Percentiles rank a stretch among this genome's conserved stretches.
Conservation (phyloP, 495 filamentous ascomycete species). For the Tuber calosporum region DNA sequence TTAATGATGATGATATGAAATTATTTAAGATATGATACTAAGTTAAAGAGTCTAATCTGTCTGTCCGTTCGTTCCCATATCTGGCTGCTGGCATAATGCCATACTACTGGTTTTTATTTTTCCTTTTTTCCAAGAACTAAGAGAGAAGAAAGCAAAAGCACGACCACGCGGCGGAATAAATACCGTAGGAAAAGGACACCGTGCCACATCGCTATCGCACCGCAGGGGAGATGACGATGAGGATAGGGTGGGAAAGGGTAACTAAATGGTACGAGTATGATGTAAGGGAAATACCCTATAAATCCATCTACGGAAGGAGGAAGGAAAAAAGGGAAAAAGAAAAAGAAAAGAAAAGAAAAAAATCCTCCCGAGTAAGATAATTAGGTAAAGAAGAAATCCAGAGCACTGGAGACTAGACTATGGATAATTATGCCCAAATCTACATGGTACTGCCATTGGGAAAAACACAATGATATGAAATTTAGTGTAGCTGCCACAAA, state of each 20-base stretch:
- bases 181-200: background rate
- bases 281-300: constrained; percentile 1
- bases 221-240: background rate
- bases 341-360: background rate
- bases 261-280: background rate
- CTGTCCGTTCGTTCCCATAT: background rate
- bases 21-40: background rate
- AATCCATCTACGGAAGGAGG: background rate
- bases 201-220: background rate
- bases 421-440: constrained; percentile 3
- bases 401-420: background rate
- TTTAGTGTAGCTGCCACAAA: background rate
- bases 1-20: background rate
- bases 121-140: background rate
- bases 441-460: background rate
- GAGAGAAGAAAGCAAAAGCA: constrained; percentile 10
- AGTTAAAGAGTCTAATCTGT: background rate
- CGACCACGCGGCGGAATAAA: constrained; percentile 13
- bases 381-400: background rate
- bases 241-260: background rate
- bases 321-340: background rate
- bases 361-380: background rate
- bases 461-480: background rate
- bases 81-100: background rate
- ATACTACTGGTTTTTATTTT: background rate